Evolutionary conservation across 805 yeast species (phyloP), one percentile per base, ranked within the genome.

Genomic region (Yarrowia keelungensis): DNA sequence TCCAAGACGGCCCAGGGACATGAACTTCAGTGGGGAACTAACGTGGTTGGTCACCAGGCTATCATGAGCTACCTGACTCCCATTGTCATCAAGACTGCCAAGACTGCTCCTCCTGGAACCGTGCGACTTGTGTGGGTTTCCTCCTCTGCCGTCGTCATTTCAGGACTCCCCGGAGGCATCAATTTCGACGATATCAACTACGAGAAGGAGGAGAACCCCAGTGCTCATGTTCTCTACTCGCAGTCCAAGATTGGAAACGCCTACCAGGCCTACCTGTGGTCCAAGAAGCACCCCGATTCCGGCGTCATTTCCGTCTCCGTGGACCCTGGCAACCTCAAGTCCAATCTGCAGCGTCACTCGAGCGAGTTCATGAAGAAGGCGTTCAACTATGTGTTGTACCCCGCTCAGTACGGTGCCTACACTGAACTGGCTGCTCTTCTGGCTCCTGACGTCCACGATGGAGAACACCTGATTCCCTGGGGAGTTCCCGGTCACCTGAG

Each of bases 11-110:
- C 73, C 11, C 85, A 85, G 74, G 85, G 84, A 9, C 79, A 76
- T 68, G 87, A 85, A 65, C 67, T 77, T 45, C 84, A 81, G 67
- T 74, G 83, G 49, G 87, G 85, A 10, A 80, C 81, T 19, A 85
- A 85, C 73, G 79, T 74, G 19, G 71, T 85, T 15, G 87, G 83
- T 1, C 83, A 84, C 36, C 82, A 79, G 66, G 73, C 83, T n/a
- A 74, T 85, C 22, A 81, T 83, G 70, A 78, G 78, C 67, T 73
- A 77, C 35, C 72, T 83, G 58, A 77, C 76, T 35, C 82, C 83
- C 9, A 70, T 82, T 5, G 70, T 85, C 16, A 69, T 78, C 32
- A 72, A 76, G 36, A 75, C 83, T 2, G 77, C 80, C 2, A 69
- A 74, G 50, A 68, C 69, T 1, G 73, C 76, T 12, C 72, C 75